Base-by-base conservation (phyloP, 495 filamentous ascomycete genomes). In the Talaromyces wortmannii region DNA sequence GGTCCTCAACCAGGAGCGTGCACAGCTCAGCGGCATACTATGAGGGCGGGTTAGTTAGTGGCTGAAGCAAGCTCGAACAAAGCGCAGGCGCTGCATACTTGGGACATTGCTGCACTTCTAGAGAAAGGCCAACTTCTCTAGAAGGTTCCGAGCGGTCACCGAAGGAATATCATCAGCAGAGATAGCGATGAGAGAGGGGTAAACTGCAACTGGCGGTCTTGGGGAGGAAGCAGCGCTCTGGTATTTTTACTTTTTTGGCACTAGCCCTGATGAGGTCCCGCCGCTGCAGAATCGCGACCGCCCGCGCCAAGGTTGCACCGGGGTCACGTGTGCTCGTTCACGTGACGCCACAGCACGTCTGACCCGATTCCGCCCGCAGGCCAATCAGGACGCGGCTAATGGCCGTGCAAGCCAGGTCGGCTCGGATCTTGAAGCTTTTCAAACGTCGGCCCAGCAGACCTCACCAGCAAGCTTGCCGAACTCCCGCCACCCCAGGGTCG, bases 1-100 rank as follows among this genome's bases (percentile, higher is more conserved):
- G 79, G 62, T 96, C 90, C 56, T 90, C 81, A 46, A 97, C 83
- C n/a, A 97, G 80, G 62, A 96, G 83, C 70, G 83, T 77, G 72
- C 90, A 95, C 50, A 97, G 86, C 80, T 97, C 88, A 63, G 82
- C 79, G 45, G 80, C 75, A 61, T 87, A 75, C 76, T 83, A 10
- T 6, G 17, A 51, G 31, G 23, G 33, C 33, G 13, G 2, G 33
- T 23, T 31, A 36, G 53, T 66, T 40, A 64, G 60, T 42, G 5
- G 17, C 40, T 33, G 50, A 17, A 32, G 48, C 29, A 23, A 16
- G 8, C 6, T 17, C 11, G 13, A 7, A 23, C 13, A 54, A 42
- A 51, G 53, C 57, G 51, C 43, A 49, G 13, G 15, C 48, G 45
- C 30, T 61, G 52, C 64, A 60, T 72, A 85, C 82, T 67, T 74